phyloP scores from a whole-genome alignment of 2,329 filamentous ascomycete genomes.

The Alternaria sp. region DNA sequence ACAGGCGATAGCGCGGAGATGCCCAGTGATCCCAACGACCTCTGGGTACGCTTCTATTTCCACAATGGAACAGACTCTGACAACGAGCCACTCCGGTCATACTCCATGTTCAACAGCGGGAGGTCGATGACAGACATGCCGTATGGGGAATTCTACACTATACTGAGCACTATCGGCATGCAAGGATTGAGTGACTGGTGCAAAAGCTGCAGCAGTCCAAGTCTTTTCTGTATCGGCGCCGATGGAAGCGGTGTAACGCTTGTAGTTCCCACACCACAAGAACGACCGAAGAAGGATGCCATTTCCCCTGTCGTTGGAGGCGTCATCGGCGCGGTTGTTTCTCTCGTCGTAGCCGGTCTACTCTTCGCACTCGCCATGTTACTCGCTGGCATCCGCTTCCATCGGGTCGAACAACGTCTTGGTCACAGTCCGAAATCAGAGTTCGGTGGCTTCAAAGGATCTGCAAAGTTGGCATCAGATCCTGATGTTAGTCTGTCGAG shows the following conservation, averaged over 20 bases:
- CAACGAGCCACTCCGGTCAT: slow-evolving; percentile 48
- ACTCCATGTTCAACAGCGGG: slow-evolving; percentile 62
- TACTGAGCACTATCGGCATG: slow-evolving; percentile 57
- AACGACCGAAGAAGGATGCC: neutral
- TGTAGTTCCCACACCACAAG: neutral
- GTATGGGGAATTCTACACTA: slow-evolving; percentile 61
- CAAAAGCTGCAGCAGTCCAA: slow-evolving; percentile 54
- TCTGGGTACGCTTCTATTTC: slow-evolving; percentile 66
- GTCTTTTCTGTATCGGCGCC: slow-evolving; percentile 62
- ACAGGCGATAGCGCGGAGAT: slow-evolving; percentile 49
- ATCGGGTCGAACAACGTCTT: slow-evolving; percentile 46
- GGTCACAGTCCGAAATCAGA: slow-evolving; percentile 45
- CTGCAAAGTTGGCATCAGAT: slow-evolving; percentile 63
- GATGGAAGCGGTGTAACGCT: slow-evolving; percentile 27
- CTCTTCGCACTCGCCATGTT: slow-evolving; percentile 55
- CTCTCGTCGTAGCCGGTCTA: slow-evolving; percentile 57
- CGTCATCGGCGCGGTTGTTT: slow-evolving; percentile 65
- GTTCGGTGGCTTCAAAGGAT: slow-evolving; percentile 66
- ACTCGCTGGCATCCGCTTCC: slow-evolving; percentile 57
- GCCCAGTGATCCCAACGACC: slow-evolving; percentile 52
- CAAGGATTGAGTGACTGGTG: slow-evolving; percentile 63
- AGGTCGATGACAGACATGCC: slow-evolving; percentile 58
- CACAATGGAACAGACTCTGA: slow-evolving; percentile 64
- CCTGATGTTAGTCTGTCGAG: slow-evolving; percentile 60
- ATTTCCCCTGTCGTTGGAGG: slow-evolving; percentile 60